These are phyloP conservation scores for Cystobasidium sp. DNA, from an alignment of 1,284 basidiomycete genomes.

Conservation along the genomic window DNA sequence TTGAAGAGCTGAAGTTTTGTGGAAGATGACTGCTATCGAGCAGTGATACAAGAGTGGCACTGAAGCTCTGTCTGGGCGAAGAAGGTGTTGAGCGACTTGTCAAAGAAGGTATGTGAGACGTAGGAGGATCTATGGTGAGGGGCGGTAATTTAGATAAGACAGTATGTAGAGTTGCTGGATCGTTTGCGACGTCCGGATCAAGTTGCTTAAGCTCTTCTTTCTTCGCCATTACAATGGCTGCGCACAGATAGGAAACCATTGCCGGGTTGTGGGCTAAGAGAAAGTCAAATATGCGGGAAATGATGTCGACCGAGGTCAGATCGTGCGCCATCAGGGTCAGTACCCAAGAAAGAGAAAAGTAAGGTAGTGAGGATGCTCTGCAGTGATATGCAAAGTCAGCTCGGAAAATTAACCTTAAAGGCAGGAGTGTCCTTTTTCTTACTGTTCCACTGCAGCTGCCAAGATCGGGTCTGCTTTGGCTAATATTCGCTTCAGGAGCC, in stretches of 20 bases:
- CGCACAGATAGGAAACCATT: slow-evolving; percentile 54
- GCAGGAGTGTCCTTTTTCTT: neutral
- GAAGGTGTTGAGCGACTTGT: slow-evolving; percentile 18
- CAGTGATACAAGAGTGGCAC: slow-evolving; percentile 3
- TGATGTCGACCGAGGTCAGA: slow-evolving; percentile 47
- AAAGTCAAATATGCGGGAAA: slow-evolving; percentile 54
- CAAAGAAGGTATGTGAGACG: neutral
- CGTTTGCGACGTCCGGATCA: slow-evolving; percentile 46
- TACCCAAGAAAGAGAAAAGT: slow-evolving; percentile 55
- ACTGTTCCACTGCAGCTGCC: slow-evolving; percentile 47
- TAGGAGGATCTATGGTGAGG: slow-evolving; percentile 8
- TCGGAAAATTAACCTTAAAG: neutral
- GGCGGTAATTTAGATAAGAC: slow-evolving; percentile 50
- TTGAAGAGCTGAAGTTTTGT: neutral
- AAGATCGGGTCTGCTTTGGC: slow-evolving; percentile 46
- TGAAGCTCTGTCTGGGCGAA: slow-evolving; percentile 24
- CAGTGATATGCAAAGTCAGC: neutral
- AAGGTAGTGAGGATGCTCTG: slow-evolving; percentile 52
- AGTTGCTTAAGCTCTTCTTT: slow-evolving; percentile 47
- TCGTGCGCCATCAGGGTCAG: slow-evolving; percentile 55
- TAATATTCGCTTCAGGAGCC: slow-evolving; percentile 50
- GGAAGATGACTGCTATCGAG: neutral
- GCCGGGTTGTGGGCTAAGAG: slow-evolving; percentile 53
- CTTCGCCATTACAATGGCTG: slow-evolving; percentile 51
- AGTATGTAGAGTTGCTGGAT: slow-evolving; percentile 52